These are phyloP conservation scores for Microascus cirrosus DNA, from an alignment of 2,329 filamentous ascomycete species.

Conservation along the genomic window DNA sequence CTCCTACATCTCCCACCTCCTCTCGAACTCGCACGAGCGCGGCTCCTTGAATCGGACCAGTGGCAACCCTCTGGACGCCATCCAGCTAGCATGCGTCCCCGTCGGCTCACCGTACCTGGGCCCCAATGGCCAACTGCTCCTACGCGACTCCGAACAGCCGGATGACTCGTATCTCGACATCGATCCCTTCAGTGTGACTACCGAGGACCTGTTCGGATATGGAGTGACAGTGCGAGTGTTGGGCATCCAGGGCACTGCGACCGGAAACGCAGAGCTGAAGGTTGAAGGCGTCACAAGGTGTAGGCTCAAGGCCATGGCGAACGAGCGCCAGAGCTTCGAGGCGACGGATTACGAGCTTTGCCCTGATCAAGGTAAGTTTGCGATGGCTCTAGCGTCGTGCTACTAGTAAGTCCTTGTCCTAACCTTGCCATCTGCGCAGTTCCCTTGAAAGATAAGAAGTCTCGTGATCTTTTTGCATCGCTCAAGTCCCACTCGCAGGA, in stretches of 20 bases:
- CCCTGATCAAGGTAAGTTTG: slow-evolving; percentile 52
- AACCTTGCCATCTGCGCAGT: slow-evolving; percentile 6
- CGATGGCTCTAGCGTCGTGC: not conserved
- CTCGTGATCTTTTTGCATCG: slow-evolving; percentile 62
- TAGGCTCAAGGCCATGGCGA: slow-evolving; percentile 32
- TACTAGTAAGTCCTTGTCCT: not conserved
- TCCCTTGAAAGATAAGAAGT: slow-evolving; percentile 38
- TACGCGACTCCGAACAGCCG: slow-evolving; percentile 46
- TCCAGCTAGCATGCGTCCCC: slow-evolving; percentile 82
- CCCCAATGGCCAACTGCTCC: slow-evolving; percentile 62
- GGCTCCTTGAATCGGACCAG: slow-evolving; percentile 56
- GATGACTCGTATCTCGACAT: slow-evolving; percentile 30
- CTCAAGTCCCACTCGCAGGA: slow-evolving; percentile 80
- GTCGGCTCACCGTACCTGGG: slow-evolving; percentile 66
- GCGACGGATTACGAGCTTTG: slow-evolving; percentile 58
- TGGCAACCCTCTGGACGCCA: slow-evolving; percentile 45
- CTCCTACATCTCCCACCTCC: slow-evolving; percentile 77
- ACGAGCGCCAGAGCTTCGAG: slow-evolving; percentile 79
- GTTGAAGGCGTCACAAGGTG: slow-evolving; percentile 79
- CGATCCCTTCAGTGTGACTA: slow-evolving; percentile 48
- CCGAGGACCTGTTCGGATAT: slow-evolving; percentile 68
- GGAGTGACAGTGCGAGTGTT: slow-evolving; percentile 73
- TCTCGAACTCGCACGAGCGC: slow-evolving; percentile 74
- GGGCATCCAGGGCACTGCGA: slow-evolving; percentile 64
- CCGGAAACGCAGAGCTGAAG: slow-evolving; percentile 68